Percentiles rank a stretch among this genome's conserved stretches.
Conservation (phyloP, 805 yeast genomes). For the Yarrowia yakushimensis region DNA sequence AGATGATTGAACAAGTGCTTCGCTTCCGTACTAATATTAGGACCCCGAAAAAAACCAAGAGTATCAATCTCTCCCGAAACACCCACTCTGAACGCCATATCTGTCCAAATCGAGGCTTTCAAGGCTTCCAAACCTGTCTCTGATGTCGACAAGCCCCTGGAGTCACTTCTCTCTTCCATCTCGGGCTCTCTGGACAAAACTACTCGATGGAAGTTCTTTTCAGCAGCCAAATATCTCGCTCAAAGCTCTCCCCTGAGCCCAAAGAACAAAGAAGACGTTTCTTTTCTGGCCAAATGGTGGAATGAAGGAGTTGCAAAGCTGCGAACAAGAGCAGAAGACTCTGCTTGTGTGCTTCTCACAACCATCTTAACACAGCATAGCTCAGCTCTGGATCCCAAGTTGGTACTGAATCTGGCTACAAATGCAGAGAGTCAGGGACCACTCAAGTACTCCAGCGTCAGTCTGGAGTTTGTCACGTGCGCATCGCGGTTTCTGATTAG, state of each 20-base stretch:
- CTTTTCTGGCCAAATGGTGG: neutral
- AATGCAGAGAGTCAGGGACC: neutral
- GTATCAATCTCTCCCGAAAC: neutral
- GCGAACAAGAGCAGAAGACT: constrained; percentile 1
- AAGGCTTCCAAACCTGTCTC: neutral
- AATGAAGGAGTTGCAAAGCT: neutral
- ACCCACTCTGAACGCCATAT: neutral
- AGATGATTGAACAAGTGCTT: neutral
- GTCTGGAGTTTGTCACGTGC: neutral
- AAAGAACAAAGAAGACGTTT: neutral
- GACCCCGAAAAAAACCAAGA: neutral
- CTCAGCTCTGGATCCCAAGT: neutral
- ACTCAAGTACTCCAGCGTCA: neutral
- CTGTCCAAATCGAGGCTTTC: neutral
- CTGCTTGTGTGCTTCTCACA: neutral
- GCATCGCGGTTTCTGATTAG: neutral
- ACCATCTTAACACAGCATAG: neutral
- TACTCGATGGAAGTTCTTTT: constrained; percentile 1
- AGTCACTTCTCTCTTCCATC: neutral
- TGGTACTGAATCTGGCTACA: neutral
- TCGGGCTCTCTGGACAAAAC: neutral
- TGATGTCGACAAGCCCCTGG: neutral
- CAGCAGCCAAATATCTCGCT: neutral
- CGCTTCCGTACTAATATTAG: no score
- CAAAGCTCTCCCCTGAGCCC: neutral